Percentiles rank a stretch among this genome's conserved stretches.
Conservation (phyloP, 2,329 filamentous ascomycete genomes). For the Penicillium sp. region DNA sequence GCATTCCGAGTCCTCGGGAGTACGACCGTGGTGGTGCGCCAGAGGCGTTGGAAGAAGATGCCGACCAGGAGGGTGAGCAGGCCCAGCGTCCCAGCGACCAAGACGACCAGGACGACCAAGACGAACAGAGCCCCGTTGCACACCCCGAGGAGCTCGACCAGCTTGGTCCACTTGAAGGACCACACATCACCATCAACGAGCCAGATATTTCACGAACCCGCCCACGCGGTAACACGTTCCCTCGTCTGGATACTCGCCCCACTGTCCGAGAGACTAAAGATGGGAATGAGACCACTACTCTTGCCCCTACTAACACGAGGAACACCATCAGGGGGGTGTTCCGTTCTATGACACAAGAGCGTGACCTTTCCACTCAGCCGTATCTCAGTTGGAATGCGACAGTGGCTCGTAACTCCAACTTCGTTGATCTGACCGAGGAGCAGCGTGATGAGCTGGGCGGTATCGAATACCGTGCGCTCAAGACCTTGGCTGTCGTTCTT, state of each 20-base stretch:
- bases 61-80: slow-evolving; percentile 32
- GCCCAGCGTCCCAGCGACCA: slow-evolving; percentile 22
- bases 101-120: slow-evolving; percentile 19
- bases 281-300: slow-evolving; percentile 22
- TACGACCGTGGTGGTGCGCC: slow-evolving; percentile 79
- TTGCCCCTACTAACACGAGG: slow-evolving; percentile 25
- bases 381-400: slow-evolving; percentile 95
- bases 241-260: slow-evolving; percentile 37
- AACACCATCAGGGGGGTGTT: slow-evolving; percentile 33
- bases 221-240: slow-evolving; percentile 35
- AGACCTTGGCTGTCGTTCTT: slow-evolving; percentile 76
- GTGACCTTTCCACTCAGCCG: slow-evolving; percentile 60
- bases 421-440: slow-evolving; percentile 81
- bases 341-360: slow-evolving; percentile 37
- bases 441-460: slow-evolving; percentile 93
- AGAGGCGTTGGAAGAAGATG: slow-evolving; percentile 52
- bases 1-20: slow-evolving; percentile 89
- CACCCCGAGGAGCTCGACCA: slow-evolving; percentile 21
- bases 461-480: slow-evolving; percentile 91
- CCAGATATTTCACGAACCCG: slow-evolving; percentile 37
- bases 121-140: background rate
- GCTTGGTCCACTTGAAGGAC: slow-evolving; percentile 27
- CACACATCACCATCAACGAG: slow-evolving; percentile 49
- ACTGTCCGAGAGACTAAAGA: slow-evolving; percentile 33
- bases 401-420: slow-evolving; percentile 87